Evolutionary conservation across 2,329 filamentous ascomycete species (phyloP).

Genomic region (Trichoderma citrinoviride): DNA sequence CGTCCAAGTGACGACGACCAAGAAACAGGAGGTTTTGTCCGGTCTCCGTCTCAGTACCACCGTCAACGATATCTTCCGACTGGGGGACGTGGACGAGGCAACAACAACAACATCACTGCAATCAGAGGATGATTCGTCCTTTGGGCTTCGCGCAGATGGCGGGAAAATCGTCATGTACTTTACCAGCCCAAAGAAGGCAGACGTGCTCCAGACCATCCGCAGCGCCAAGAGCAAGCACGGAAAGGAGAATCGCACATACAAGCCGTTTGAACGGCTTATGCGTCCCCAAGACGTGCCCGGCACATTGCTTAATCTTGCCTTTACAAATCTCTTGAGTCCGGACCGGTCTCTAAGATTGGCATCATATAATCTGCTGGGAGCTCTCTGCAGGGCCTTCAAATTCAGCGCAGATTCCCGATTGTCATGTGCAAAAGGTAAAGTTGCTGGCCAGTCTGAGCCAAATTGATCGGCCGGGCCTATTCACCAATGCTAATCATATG

Average conservation of each 20-base stretch:
- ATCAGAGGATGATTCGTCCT: conserved; percentile 64
- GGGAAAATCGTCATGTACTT: conserved; percentile 72
- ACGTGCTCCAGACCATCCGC: conserved; percentile 62
- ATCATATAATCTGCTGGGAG: conserved; percentile 66
- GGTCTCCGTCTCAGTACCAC: conserved; percentile 60
- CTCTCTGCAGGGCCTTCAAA: conserved; percentile 65
- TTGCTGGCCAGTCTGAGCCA: neutral
- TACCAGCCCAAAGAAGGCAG: conserved; percentile 61
- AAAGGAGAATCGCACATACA: conserved; percentile 59
- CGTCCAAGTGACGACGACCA: conserved; percentile 65
- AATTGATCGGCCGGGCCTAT: neutral
- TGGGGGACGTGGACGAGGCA: conserved; percentile 66
- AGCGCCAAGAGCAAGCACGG: conserved; percentile 62
- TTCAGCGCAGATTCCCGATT: conserved; percentile 61
- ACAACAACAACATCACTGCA: conserved; percentile 62
- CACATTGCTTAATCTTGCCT: conserved; percentile 63
- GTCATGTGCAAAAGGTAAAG: conserved; percentile 58
- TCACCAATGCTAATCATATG: conserved; percentile 8
- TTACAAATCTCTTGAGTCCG: conserved; percentile 63
- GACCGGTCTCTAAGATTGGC: conserved; percentile 60
- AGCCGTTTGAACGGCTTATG: conserved; percentile 63
- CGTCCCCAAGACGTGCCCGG: conserved; percentile 69
- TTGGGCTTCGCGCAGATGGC: conserved; percentile 65
- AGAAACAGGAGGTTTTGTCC: conserved; percentile 66
- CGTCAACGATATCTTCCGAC: conserved; percentile 67